Percentiles rank a stretch among this genome's conserved stretches.
phyloP scores from a whole-genome alignment of 2,329 filamentous ascomycete genomes.

The Tolypocladium tropicale region DNA sequence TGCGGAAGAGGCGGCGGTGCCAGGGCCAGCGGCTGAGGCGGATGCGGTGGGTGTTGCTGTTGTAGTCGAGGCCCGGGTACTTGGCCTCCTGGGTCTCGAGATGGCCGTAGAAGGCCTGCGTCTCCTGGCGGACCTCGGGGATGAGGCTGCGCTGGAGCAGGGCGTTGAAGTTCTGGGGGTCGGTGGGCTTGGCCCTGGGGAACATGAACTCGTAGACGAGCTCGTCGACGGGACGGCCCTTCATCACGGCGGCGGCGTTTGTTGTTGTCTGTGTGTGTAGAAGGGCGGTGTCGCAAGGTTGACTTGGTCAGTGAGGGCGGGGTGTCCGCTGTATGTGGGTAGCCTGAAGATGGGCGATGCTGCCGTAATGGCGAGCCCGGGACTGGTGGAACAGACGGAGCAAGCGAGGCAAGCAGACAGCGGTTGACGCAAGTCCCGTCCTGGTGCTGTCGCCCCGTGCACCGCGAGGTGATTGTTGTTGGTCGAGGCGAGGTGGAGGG shows the following conservation, averaged over 20 bases:
- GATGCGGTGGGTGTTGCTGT: conserved; percentile 59
- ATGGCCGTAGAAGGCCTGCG: conserved; percentile 68
- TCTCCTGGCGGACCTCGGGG: conserved; percentile 69
- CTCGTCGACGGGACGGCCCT: conserved; percentile 58
- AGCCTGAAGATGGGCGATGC: neutral
- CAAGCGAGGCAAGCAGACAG: neutral
- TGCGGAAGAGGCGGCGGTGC: conserved; percentile 66
- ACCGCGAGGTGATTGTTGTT: neutral
- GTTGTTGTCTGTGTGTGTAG: neutral
- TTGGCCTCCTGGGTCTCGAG: conserved; percentile 72
- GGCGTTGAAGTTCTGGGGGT: conserved; percentile 61
- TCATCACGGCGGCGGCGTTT: conserved; percentile 42
- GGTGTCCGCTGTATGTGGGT: neutral
- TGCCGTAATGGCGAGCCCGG: neutral
- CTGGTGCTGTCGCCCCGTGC: neutral
- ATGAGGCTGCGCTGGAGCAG: conserved; percentile 63
- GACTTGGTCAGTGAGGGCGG: neutral
- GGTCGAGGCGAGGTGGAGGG: neutral
- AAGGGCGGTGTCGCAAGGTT: neutral
- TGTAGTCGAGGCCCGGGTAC: conserved; percentile 74
- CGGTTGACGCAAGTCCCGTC: neutral
- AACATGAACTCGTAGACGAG: conserved; percentile 68
- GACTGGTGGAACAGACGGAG: neutral
- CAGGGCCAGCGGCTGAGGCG: conserved; percentile 69
- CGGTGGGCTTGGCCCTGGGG: conserved; percentile 53